Percentiles rank a stretch among this genome's conserved stretches.
Evolutionary conservation across 306 rosid genomes (phyloP).

Genomic region (Datisca glomerata): DNA sequence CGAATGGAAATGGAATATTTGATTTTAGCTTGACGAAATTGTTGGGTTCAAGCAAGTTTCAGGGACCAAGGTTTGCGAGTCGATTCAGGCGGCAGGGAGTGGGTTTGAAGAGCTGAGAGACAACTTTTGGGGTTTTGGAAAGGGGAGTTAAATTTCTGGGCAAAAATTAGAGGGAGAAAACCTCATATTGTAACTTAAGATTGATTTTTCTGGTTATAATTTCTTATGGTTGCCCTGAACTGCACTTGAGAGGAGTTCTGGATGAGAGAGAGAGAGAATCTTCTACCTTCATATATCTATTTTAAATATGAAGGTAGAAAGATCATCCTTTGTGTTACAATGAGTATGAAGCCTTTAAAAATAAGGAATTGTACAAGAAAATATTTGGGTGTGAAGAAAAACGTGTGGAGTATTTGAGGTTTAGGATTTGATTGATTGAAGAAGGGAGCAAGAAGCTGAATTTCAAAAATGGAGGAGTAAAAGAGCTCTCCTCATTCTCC

Average conservation of each 20-base stretch:
- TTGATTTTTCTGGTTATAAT: neutral
- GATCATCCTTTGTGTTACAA: constrained; percentile 56
- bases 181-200: neutral
- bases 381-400: constrained; percentile 37
- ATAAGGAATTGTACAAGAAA: constrained; percentile 23
- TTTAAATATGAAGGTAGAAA: too few species aligned
- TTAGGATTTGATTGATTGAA: constrained; percentile 56
- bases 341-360: constrained; percentile 28
- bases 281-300: too few species aligned
- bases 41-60: constrained; percentile 52
- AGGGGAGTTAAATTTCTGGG: constrained; percentile 59
- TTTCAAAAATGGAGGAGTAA: constrained; percentile 55
- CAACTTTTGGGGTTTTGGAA: constrained; percentile 50
- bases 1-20: too few species aligned
- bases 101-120: constrained; percentile 49
- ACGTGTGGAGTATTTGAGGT: constrained; percentile 33
- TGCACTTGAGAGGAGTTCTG: too few species aligned
- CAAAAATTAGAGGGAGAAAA: too few species aligned
- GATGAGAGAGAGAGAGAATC: too few species aligned
- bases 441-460: constrained; percentile 26
- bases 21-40: too few species aligned
- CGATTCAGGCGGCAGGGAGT: constrained; percentile 22
- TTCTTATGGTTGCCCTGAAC: neutral
- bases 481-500: constrained; percentile 31
- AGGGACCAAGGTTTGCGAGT: constrained; percentile 45